Percentiles rank a stretch among this genome's conserved stretches.
Evolutionary conservation across 345 rosid species (phyloP).

Genomic region (Arabis alpina): DNA sequence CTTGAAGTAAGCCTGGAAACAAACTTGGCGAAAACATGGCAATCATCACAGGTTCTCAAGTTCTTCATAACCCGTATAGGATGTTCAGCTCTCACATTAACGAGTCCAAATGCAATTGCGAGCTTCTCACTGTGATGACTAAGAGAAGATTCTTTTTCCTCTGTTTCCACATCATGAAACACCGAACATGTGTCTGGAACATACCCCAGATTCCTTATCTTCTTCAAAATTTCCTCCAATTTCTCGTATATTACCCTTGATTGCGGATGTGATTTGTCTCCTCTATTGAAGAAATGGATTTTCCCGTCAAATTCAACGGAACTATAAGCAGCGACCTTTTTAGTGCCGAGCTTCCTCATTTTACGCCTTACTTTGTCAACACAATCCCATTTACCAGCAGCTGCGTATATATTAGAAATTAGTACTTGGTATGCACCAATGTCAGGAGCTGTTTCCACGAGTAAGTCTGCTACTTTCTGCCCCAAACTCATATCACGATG

Average conservation of each 20-base stretch:
- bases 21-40: constrained; percentile 65
- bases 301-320: constrained; percentile 51
- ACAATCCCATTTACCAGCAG: constrained; percentile 54
- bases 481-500: constrained; percentile 51
- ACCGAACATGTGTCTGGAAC: constrained; percentile 53
- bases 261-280: constrained; percentile 63
- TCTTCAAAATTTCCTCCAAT: constrained; percentile 50
- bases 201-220: constrained; percentile 59
- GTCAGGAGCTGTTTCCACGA: constrained; percentile 51
- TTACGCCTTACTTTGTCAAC: constrained; percentile 52
- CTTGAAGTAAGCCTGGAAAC: constrained; percentile 53
- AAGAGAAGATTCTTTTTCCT: constrained; percentile 61
- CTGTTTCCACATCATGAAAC: constrained; percentile 66
- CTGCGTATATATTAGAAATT: constrained; percentile 58
- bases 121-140: constrained; percentile 71
- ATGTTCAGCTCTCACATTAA: constrained; percentile 42
- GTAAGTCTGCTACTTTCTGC: constrained; percentile 51
- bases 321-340: constrained; percentile 60
- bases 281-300: constrained; percentile 58
- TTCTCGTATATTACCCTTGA: constrained; percentile 49
- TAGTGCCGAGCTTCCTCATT: constrained; percentile 55
- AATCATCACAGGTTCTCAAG: constrained; percentile 72
- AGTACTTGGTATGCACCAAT: constrained; percentile 56
- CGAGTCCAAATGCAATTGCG: constrained; percentile 55
- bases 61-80: constrained; percentile 64